phyloP scores from a whole-genome alignment of 2,329 filamentous ascomycete genomes.

The Trichothecium sympodiale region DNA sequence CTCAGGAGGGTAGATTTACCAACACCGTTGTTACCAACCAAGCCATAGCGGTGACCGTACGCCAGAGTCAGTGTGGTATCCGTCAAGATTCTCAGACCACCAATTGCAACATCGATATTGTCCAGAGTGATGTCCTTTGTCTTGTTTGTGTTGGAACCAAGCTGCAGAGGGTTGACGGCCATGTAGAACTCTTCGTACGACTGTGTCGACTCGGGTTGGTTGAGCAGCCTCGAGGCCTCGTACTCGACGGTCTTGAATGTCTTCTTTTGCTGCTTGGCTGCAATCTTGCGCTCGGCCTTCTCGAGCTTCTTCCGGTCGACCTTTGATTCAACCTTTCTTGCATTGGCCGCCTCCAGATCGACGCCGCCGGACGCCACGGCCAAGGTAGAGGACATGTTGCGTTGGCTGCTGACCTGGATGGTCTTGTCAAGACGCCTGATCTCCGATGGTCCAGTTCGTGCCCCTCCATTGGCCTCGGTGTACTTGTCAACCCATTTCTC shows the following conservation, averaged over 20 bases:
- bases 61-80: conserved; percentile 86
- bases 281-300: conserved; percentile 95
- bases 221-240: conserved; percentile 81
- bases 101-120: conserved; percentile 88
- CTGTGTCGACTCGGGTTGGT: conserved; percentile 70
- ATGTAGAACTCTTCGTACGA: conserved; percentile 99
- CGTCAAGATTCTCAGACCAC: conserved; percentile 76
- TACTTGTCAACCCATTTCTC: conserved; percentile 82
- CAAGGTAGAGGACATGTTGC: conserved; percentile 92
- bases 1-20: conserved; percentile 92
- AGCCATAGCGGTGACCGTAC: conserved; percentile 87
- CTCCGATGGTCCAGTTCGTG: conserved; percentile 61
- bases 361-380: conserved; percentile 76
- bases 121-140: conserved; percentile 99
- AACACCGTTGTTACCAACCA: conserved; percentile 99
- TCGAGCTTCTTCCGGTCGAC: conserved; percentile 98
- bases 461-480: conserved; percentile 59
- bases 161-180: conserved; percentile 92
- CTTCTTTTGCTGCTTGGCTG: conserved; percentile 97
- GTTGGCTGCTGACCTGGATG: conserved; percentile 85
- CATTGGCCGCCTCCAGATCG: conserved; percentile 87
- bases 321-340: conserved; percentile 89
- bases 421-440: conserved; percentile 86
- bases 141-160: conserved; percentile 69
- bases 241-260: conserved; percentile 97